These are phyloP conservation scores for Arthroderma sp. DNA, from an alignment of 2,329 filamentous ascomycete species.

Conservation along the genomic window DNA sequence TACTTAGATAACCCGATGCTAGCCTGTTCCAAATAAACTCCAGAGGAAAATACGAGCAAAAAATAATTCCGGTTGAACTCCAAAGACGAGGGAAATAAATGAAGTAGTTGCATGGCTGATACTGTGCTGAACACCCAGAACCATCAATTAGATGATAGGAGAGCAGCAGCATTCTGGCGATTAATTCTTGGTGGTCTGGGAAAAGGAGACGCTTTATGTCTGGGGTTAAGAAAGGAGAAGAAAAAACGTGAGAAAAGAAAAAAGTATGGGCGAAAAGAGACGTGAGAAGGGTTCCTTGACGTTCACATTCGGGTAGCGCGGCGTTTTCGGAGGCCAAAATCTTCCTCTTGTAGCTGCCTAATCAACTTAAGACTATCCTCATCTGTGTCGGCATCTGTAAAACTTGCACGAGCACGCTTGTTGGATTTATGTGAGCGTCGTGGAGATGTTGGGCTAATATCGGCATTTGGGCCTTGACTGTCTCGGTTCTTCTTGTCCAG, in stretches of 20 bases:
- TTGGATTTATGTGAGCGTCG: slow-evolving; percentile 10
- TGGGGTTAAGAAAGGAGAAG: slow-evolving; percentile 6
- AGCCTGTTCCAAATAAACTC: too few relatives aligned
- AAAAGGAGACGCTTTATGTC: too few relatives aligned
- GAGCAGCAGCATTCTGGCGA: not conserved
- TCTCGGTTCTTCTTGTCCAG: slow-evolving; percentile 39
- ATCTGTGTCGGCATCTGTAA: slow-evolving; percentile 23
- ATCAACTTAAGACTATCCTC: slow-evolving; percentile 32
- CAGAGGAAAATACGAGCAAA: too few relatives aligned
- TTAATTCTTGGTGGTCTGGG: not conserved
- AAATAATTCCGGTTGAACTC: too few relatives aligned
- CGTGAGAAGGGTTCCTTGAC: not conserved
- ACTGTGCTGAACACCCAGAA: too few relatives aligned
- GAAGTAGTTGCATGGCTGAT: not conserved
- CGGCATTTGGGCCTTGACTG: slow-evolving; percentile 34
- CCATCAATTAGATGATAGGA: not conserved
- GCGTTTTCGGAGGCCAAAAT: slow-evolving; percentile 31
- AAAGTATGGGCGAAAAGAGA: not conserved
- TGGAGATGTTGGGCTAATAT: slow-evolving; percentile 7
- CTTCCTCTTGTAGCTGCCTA: slow-evolving; percentile 32
- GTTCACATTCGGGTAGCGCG: slow-evolving; percentile 8
- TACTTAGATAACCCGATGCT: too few relatives aligned
- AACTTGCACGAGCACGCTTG: slow-evolving; percentile 17
- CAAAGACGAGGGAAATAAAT: not conserved
- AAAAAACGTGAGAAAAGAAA: slow-evolving; percentile 5